phyloP scores from a whole-genome alignment of 805 yeast genomes.

The Ogataea pignaliae region DNA sequence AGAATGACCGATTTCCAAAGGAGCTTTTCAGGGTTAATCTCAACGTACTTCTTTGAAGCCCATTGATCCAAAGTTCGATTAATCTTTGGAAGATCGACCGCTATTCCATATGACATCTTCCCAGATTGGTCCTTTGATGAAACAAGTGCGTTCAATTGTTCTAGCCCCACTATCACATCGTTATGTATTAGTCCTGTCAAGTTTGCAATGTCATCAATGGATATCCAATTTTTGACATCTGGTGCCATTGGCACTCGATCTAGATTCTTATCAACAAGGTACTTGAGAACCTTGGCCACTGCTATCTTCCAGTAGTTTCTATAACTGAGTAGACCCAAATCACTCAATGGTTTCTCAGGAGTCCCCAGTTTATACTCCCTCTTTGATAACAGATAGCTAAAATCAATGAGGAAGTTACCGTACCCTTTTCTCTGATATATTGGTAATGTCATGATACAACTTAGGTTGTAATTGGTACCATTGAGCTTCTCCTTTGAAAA shows the following conservation, averaged over 20 bases:
- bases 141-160: constrained; percentile 61
- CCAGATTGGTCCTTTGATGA: constrained; percentile 26
- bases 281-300: constrained; percentile 45
- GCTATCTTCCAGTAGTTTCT: constrained; percentile 80
- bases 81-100: constrained; percentile 43
- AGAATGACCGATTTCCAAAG: constrained; percentile 81
- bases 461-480: constrained; percentile 73
- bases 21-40: constrained; percentile 48
- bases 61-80: constrained; percentile 41
- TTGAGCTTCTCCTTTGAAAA: constrained; percentile 85
- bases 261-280: constrained; percentile 2
- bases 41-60: constrained; percentile 49
- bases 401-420: constrained; percentile 84
- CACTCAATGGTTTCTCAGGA: constrained; percentile 92
- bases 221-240: constrained; percentile 23
- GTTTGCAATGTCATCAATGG: constrained; percentile 60
- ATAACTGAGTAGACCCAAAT: constrained; percentile 80
- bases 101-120: constrained; percentile 41
- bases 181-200: constrained; percentile 82
- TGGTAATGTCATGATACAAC: constrained; percentile 89
- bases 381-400: constrained; percentile 75
- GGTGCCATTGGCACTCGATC: background rate
- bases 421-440: constrained; percentile 83
- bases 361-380: constrained; percentile 80
- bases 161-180: constrained; percentile 84